phyloP scores from a whole-genome alignment of 331 rosid species.

The Rosa hybrid region DNA sequence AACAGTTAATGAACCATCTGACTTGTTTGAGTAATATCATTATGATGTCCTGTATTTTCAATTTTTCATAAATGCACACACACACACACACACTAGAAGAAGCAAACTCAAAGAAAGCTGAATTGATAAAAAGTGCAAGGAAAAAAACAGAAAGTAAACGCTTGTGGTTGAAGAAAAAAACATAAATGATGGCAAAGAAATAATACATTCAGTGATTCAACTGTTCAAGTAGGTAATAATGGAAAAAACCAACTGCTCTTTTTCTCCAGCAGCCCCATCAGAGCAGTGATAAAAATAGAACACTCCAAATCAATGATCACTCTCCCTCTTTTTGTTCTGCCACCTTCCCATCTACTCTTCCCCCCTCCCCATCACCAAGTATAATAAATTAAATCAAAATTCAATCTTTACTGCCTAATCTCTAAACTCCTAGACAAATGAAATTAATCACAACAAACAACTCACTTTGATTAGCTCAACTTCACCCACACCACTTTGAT shows the following conservation, averaged over 20 bases:
- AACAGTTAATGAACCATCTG: neutral
- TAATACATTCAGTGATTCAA: slow-evolving; percentile 3
- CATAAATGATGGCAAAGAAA: slow-evolving; percentile 25
- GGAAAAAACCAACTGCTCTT: slow-evolving; percentile 26
- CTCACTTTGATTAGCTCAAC: neutral
- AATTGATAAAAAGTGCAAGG: neutral
- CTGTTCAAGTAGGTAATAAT: slow-evolving; percentile 18
- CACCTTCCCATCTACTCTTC: slow-evolving; percentile 18
- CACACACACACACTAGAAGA: neutral
- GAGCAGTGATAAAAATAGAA: slow-evolving; percentile 19
- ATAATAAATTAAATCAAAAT: slow-evolving; percentile 43
- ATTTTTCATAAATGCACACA: neutral
- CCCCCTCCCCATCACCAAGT: slow-evolving; percentile 23
- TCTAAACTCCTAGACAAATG: slow-evolving; percentile 34
- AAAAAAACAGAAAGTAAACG: slow-evolving; percentile 16
- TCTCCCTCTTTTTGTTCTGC: slow-evolving; percentile 1
- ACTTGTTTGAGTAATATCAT: neutral
- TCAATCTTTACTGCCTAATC: slow-evolving; percentile 47
- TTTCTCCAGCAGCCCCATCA: slow-evolving; percentile 30
- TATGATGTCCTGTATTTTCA: neutral
- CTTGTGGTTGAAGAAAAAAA: slow-evolving; percentile 37
- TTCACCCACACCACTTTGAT: slow-evolving; percentile 80
- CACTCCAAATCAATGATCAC: slow-evolving; percentile 34
- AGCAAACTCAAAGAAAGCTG: slow-evolving; percentile 11
- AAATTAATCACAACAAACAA: slow-evolving; percentile 19